These are phyloP conservation scores for Cyberlindnera japonica DNA, from an alignment of 805 yeast genomes.

Conservation along the genomic window DNA sequence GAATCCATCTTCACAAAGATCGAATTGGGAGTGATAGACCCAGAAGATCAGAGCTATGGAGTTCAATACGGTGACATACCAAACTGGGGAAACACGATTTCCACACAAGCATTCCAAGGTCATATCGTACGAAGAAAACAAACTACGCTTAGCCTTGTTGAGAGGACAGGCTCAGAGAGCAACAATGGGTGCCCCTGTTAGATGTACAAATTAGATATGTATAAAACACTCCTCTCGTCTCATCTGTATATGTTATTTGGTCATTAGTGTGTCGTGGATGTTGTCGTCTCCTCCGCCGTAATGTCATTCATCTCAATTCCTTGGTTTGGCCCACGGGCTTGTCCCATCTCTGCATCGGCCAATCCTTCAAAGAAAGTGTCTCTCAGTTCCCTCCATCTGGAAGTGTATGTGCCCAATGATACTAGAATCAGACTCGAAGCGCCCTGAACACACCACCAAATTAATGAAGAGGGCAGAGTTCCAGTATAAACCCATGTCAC, in stretches of 20 bases:
- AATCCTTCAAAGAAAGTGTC: slow-evolving; percentile 87
- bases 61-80: slow-evolving; percentile 49
- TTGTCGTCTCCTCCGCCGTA: neutral
- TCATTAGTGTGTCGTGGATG: neutral
- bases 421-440: slow-evolving; percentile 67
- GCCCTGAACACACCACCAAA: slow-evolving; percentile 85
- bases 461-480: slow-evolving; percentile 61
- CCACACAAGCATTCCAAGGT: slow-evolving; percentile 7
- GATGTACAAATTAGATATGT: neutral
- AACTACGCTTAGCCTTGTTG: slow-evolving; percentile 19
- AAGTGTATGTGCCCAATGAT: slow-evolving; percentile 80
- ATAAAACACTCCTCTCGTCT: neutral
- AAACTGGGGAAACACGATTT: slow-evolving; percentile 12
- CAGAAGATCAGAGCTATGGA: slow-evolving; percentile 43
- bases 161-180: slow-evolving; percentile 10
- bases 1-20: slow-evolving; percentile 41
- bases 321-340: slow-evolving; percentile 10
- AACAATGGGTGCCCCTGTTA: slow-evolving; percentile 11
- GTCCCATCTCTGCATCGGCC: slow-evolving; percentile 55
- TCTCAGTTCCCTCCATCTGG: slow-evolving; percentile 87
- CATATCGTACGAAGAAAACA: slow-evolving; percentile 12
- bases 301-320: slow-evolving; percentile 26
- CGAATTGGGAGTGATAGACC: slow-evolving; percentile 45
- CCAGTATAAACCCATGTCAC: slow-evolving; percentile 65
- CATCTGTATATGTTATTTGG: no score